Evolutionary conservation across 768 basidiomycete genomes (phyloP), one percentile per base, ranked within the genome.

Genomic region (Boletus speciosus): DNA sequence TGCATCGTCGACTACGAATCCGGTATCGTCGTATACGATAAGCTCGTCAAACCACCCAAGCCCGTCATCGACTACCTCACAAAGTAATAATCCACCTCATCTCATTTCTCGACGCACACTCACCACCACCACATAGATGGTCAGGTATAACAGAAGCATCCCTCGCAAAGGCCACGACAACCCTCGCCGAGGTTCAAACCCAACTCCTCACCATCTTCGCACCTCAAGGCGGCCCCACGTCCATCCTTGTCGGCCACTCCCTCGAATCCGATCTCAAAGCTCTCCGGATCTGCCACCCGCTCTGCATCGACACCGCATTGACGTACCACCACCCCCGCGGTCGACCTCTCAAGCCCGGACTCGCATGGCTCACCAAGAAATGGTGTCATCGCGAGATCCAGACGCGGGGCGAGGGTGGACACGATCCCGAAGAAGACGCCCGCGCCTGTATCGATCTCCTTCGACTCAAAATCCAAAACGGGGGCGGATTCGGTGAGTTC

Each of bases 311-410:
- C 66, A 98, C 96, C 2, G 90, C 93, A 0, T 66, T 99, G 5
- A 68, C 88, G 10, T 99, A 86, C 73, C 89, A 94, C 66, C 96
- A 99, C 71, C 93, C 96, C 0, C 86, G 93, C 19, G 94, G 96
- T 1, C 82, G 92, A 38, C 94, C 96, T 0, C 82, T 93, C 57
- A 98, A 98, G 72, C 93, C 96, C 0, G 93, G 91, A 1, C 80
- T 99, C 7, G 94, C 94, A n/a, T 98, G 93, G 93, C 82, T 99
- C 42, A 91, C 92, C 42, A 90, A 90, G 66, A 93, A 92, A 66
- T 98, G 93, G 93, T 86, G 92, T 52, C 82, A 81, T 11, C 81
- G 88, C 47, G 90, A 94, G 61, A 98, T 99, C 40, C 96, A 98
- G 70, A 82, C 79, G 0, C 74, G 81, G 0, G 92, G 91, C 0